Conservation (phyloP, 2,329 filamentous ascomycete species). For the Tolypocladium guangdongense region DNA sequence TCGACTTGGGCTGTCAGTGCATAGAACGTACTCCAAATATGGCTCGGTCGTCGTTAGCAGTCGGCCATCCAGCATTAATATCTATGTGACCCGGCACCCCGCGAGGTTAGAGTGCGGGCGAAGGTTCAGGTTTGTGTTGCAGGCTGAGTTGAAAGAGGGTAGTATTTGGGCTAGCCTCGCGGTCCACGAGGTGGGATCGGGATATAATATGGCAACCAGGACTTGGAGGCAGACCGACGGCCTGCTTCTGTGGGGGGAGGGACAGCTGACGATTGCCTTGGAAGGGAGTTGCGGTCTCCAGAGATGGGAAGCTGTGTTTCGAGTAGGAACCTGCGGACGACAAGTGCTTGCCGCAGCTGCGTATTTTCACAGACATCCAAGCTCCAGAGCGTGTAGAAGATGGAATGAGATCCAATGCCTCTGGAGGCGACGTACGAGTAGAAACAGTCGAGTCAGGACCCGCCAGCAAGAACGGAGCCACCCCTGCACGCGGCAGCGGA, state of each 20-base stretch:
- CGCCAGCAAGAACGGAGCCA: slow-evolving; percentile 3
- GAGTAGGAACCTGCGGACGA: not conserved
- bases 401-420: not conserved
- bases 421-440: slow-evolving; percentile 3
- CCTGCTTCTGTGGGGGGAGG: not conserved
- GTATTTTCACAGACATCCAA: not conserved
- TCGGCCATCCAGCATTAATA: not conserved
- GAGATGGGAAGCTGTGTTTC: not conserved
- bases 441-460: slow-evolving; percentile 5
- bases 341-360: not conserved
- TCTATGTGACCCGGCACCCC: not conserved
- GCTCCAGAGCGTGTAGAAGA: not conserved
- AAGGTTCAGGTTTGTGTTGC: not conserved
- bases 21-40: not conserved
- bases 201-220: slow-evolving; percentile 8
- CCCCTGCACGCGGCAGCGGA: slow-evolving; percentile 2
- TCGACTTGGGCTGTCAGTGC: not conserved
- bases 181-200: slow-evolving; percentile 8
- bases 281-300: not conserved
- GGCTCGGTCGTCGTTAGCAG: not conserved
- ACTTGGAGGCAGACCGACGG: slow-evolving; percentile 1
- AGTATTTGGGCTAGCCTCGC: slow-evolving; percentile 6
- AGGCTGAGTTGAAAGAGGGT: slow-evolving; percentile 4
- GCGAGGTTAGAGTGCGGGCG: not conserved
- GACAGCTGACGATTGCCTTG: not conserved